These are phyloP conservation scores for Neofusicoccum umdonicola DNA, from an alignment of 2,329 filamentous ascomycete species.

Conservation along the genomic window DNA sequence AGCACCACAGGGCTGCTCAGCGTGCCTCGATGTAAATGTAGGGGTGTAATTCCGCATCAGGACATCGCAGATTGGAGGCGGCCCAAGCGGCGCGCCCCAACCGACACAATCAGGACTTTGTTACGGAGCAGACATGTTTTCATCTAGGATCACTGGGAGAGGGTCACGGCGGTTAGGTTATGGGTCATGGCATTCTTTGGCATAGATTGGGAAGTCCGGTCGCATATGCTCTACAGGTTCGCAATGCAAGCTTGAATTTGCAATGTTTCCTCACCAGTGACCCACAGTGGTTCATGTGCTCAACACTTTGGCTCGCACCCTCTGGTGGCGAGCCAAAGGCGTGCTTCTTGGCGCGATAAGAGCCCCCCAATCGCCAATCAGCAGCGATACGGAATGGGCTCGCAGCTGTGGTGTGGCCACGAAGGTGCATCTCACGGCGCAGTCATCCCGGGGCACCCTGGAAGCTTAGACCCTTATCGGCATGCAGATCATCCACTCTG, in stretches of 20 bases:
- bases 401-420: background rate
- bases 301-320: background rate
- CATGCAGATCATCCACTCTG: background rate
- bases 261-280: background rate
- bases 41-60: background rate
- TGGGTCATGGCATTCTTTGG: slow-evolving; percentile 15
- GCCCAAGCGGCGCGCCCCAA: background rate
- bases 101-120: background rate
- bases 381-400: background rate
- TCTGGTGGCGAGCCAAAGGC: background rate
- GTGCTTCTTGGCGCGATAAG: slow-evolving; percentile 6
- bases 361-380: background rate
- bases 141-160: background rate
- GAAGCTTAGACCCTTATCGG: slow-evolving; percentile 9
- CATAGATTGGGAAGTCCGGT: slow-evolving; percentile 14
- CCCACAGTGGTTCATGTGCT: background rate
- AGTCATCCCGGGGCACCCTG: slow-evolving; percentile 1
- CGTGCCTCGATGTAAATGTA: slow-evolving; percentile 11
- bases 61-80: background rate
- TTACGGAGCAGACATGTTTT: slow-evolving; percentile 13
- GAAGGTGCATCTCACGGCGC: background rate
- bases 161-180: background rate
- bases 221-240: background rate
- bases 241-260: slow-evolving; percentile 5
- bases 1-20: slow-evolving; percentile 13